Conservation (phyloP, 768 basidiomycete species). For the Russula emetica region DNA sequence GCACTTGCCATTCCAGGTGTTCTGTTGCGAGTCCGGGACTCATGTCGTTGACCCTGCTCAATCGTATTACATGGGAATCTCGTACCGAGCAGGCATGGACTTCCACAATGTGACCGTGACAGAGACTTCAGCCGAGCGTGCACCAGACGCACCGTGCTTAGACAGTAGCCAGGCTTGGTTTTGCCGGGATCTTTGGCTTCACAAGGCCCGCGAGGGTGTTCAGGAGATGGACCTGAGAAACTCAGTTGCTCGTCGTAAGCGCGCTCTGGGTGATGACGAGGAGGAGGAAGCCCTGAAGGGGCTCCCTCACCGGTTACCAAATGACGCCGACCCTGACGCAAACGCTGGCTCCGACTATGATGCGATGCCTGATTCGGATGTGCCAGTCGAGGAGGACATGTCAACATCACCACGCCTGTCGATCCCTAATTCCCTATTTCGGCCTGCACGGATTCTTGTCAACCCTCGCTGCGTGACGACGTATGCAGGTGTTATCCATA, state of each 20-base stretch:
- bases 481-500: conserved; percentile 95
- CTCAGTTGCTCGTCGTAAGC: conserved; percentile 28
- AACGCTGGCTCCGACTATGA: conserved; percentile 87
- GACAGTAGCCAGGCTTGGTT: conserved; percentile 98
- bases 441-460: conserved; percentile 86
- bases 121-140: conserved; percentile 50
- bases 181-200: conserved; percentile 95
- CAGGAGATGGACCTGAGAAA: conserved; percentile 43
- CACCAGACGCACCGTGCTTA: conserved; percentile 81
- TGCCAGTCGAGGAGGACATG: conserved; percentile 33
- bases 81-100: conserved; percentile 76
- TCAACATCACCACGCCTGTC: conserved; percentile 39
- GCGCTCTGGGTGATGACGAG: conserved; percentile 33
- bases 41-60: conserved; percentile 95
- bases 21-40: conserved; percentile 97
- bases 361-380: conserved; percentile 69
- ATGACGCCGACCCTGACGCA: conserved; percentile 57
- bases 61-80: conserved; percentile 88
- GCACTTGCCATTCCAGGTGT: conserved; percentile 96
- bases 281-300: conserved; percentile 31
- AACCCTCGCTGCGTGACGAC: conserved; percentile 97
- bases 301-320: conserved; percentile 31
- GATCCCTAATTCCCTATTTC: conserved; percentile 85
- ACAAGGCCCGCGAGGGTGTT: conserved; percentile 73
- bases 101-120: conserved; percentile 76